These are phyloP conservation scores for Zoysia matrella DNA, from an alignment of 202 grass and related monocot genomes.

Conservation along the genomic window DNA sequence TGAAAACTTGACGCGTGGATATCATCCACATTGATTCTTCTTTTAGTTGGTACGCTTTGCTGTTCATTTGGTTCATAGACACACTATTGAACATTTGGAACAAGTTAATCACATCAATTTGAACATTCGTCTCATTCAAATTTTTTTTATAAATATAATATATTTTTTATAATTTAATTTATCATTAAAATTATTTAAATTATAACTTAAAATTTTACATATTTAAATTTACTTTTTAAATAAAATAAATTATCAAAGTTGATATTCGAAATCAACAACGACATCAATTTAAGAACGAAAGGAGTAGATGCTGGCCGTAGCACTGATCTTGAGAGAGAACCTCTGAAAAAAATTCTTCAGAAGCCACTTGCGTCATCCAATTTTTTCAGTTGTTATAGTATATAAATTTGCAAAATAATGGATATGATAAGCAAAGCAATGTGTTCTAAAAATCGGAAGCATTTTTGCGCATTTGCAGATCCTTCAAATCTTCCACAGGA, in stretches of 20 bases:
- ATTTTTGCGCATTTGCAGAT: conserved; percentile 65
- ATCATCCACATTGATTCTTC: background rate
- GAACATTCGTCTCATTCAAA: too few relatives aligned
- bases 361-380: background rate
- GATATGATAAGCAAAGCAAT: background rate
- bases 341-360: background rate
- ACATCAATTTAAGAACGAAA: too few relatives aligned
- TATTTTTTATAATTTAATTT: too few relatives aligned
- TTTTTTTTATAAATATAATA: too few relatives aligned
- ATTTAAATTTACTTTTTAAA: too few relatives aligned
- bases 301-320: background rate
- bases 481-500: conserved; percentile 95
- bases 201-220: too few relatives aligned
- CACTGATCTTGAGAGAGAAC: background rate
- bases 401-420: background rate
- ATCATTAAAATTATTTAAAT: too few relatives aligned
- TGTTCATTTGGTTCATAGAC: background rate
- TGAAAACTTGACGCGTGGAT: background rate
- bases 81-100: too few relatives aligned
- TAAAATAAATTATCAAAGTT: too few relatives aligned
- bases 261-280: too few relatives aligned
- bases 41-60: background rate
- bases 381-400: background rate
- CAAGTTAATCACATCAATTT: too few relatives aligned
- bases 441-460: conserved; percentile 31